These are phyloP conservation scores for Chrysosporium keratinophilum DNA, from an alignment of 2,329 filamentous ascomycete species.

Conservation along the genomic window DNA sequence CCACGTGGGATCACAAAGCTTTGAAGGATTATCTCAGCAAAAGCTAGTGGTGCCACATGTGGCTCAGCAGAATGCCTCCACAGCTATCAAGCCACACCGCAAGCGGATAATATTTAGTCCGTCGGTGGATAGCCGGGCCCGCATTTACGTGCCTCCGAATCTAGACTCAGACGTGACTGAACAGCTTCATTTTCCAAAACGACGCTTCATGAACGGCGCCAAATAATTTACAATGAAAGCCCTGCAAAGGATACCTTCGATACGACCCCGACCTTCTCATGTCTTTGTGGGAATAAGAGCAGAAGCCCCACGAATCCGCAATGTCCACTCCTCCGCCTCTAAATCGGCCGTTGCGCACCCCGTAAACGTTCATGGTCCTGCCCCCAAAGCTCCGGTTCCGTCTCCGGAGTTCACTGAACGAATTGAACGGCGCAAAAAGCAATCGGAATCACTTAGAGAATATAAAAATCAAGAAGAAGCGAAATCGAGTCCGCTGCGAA, in stretches of 20 bases:
- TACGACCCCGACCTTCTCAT: slow-evolving; percentile 1
- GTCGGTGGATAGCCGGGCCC: neutral
- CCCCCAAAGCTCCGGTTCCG: slow-evolving; percentile 47
- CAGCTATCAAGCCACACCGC: neutral
- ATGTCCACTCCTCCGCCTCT: slow-evolving; percentile 27
- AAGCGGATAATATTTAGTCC: neutral
- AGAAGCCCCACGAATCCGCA: slow-evolving; percentile 17
- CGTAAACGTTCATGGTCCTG: slow-evolving; percentile 50
- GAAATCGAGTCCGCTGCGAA: slow-evolving; percentile 45
- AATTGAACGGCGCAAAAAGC: slow-evolving; percentile 40
- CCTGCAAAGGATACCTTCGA: neutral
- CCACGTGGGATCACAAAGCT: too few species aligned
- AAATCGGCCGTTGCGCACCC: slow-evolving; percentile 47
- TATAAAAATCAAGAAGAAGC: slow-evolving; percentile 33
- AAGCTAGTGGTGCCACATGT: too few species aligned
- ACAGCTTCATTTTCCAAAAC: too few species aligned
- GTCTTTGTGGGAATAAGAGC: neutral
- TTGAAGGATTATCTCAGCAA: too few species aligned
- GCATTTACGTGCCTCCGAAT: slow-evolving; percentile 4
- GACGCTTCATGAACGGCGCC: too few species aligned
- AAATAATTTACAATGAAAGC: neutral
- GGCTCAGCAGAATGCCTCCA: too few species aligned
- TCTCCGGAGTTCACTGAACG: slow-evolving; percentile 40
- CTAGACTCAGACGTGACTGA: too few species aligned
- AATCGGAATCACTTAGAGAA: slow-evolving; percentile 41